Conservation (phyloP, 1,284 basidiomycete species). For the Apiotrichum sp. region DNA sequence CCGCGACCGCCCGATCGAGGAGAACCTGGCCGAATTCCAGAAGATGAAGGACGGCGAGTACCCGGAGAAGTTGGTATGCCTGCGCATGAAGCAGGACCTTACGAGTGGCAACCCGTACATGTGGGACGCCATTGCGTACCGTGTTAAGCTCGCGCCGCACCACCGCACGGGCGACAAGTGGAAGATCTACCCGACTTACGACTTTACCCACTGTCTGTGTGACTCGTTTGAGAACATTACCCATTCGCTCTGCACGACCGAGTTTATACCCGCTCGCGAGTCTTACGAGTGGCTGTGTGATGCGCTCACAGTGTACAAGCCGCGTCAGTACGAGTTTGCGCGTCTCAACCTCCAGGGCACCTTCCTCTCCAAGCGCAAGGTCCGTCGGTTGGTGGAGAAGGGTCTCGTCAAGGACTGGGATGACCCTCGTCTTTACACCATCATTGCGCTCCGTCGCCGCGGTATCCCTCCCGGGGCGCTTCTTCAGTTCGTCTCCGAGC, state of each 20-base stretch:
- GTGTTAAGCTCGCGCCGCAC: constrained; percentile 83
- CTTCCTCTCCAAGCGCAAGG: constrained; percentile 96
- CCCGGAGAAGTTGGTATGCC: constrained; percentile 78
- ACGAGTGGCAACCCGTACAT: constrained; percentile 94
- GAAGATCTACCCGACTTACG: constrained; percentile 82
- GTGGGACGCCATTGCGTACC: constrained; percentile 99
- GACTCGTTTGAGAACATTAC: constrained; percentile 99
- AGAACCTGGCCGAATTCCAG: constrained; percentile 82
- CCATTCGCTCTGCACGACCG: constrained; percentile 94
- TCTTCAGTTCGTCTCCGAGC: constrained; percentile 80
- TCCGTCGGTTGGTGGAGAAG: constrained; percentile 79
- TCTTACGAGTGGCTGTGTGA: constrained; percentile 99
- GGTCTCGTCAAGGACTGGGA: constrained; percentile 89
- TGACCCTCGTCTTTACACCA: constrained; percentile 95
- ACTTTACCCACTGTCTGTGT: constrained; percentile 97
- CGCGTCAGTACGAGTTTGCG: constrained; percentile 97
- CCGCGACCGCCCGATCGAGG: constrained; percentile 72
- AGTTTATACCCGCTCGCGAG: constrained; percentile 93
- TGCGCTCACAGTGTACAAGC: constrained; percentile 91
- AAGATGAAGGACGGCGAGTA: constrained; percentile 90
- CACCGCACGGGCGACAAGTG: constrained; percentile 90
- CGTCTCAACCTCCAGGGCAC: constrained; percentile 90
- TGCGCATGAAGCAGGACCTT: constrained; percentile 98
- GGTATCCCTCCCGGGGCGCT: constrained; percentile 96
- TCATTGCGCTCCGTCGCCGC: constrained; percentile 88